These are phyloP conservation scores for Xylariales sp. DNA, from an alignment of 2,329 filamentous ascomycete species.

Conservation along the genomic window DNA sequence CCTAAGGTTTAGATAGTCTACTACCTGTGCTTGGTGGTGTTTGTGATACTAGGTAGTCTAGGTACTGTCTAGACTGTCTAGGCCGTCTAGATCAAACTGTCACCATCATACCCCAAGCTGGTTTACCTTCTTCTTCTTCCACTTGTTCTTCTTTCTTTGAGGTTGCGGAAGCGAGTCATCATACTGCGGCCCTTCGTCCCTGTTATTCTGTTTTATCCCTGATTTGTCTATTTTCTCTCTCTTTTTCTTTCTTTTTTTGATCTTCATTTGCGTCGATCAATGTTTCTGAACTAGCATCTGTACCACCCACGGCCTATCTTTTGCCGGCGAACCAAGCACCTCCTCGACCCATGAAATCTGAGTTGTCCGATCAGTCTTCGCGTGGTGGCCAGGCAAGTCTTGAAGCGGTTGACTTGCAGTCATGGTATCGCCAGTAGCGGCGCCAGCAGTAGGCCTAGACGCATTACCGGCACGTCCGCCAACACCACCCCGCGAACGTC, in stretches of 20 bases:
- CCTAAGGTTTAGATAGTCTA: no score
- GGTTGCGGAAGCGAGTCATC: not conserved
- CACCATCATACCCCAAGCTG: constrained; percentile 7
- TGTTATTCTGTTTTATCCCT: constrained; percentile 10
- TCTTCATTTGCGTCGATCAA: not conserved
- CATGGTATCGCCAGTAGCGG: constrained; percentile 55
- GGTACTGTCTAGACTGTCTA: not conserved
- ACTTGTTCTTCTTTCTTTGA: constrained; percentile 2
- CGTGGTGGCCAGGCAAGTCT: constrained; percentile 45
- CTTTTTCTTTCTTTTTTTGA: not conserved
- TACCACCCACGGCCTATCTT: constrained; percentile 1
- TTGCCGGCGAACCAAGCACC: constrained; percentile 25
- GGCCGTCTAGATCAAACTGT: constrained; percentile 9
- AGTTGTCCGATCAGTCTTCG: constrained; percentile 23
- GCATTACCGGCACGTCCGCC: constrained; percentile 69
- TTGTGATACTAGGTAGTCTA: no score
- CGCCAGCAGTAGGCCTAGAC: constrained; percentile 59
- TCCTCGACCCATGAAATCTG: constrained; percentile 39
- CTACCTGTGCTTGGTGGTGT: no score
- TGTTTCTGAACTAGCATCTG: constrained; percentile 9
- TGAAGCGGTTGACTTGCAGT: constrained; percentile 45
- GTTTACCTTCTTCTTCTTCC: not conserved
- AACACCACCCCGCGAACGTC: constrained; percentile 72
- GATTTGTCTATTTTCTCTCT: not conserved
- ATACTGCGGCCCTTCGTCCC: constrained; percentile 1